Conservation (phyloP, 352 stramenopile genomes). For the Phytophthora nicotianae region DNA sequence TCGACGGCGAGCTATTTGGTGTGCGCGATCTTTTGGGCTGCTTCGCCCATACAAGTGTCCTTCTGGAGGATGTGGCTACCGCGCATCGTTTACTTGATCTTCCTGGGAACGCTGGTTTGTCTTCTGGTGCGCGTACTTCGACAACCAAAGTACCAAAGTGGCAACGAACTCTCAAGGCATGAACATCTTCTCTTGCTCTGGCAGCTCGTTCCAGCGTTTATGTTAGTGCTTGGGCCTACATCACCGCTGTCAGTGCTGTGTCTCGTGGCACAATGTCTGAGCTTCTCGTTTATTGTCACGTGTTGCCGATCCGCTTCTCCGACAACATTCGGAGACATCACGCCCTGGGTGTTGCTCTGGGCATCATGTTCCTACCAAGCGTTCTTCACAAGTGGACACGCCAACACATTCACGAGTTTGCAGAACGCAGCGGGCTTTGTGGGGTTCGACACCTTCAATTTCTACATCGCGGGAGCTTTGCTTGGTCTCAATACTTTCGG, state of each 20-base stretch:
- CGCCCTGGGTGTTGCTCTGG: constrained; percentile 63
- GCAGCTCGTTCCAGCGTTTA: constrained; percentile 52
- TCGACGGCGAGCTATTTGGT: constrained; percentile 32
- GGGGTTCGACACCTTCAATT: constrained; percentile 87
- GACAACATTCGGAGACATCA: constrained; percentile 8
- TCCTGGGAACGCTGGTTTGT: constrained; percentile 28
- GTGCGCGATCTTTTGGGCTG: constrained; percentile 58
- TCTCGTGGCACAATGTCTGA: constrained; percentile 46
- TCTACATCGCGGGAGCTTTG: constrained; percentile 72
- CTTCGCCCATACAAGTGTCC: constrained; percentile 38
- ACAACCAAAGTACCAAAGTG: constrained; percentile 3
- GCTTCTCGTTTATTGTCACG: constrained; percentile 46
- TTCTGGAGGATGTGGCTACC: constrained; percentile 66
- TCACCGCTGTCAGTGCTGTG: constrained; percentile 63
- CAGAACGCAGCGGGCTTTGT: constrained; percentile 91
- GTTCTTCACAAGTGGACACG: constrained; percentile 90
- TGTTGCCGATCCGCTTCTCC: constrained; percentile 15
- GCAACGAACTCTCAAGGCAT: not conserved
- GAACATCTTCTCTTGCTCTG: constrained; percentile 44
- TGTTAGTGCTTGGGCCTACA: constrained; percentile 69
- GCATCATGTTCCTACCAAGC: constrained; percentile 65
- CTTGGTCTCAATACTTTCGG: constrained; percentile 91
- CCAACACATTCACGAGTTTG: constrained; percentile 90
- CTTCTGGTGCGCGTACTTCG: constrained; percentile 17
- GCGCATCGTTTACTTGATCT: constrained; percentile 53